Conservation (phyloP, 2,329 filamentous ascomycete species). For the Metarhizium humberi region DNA sequence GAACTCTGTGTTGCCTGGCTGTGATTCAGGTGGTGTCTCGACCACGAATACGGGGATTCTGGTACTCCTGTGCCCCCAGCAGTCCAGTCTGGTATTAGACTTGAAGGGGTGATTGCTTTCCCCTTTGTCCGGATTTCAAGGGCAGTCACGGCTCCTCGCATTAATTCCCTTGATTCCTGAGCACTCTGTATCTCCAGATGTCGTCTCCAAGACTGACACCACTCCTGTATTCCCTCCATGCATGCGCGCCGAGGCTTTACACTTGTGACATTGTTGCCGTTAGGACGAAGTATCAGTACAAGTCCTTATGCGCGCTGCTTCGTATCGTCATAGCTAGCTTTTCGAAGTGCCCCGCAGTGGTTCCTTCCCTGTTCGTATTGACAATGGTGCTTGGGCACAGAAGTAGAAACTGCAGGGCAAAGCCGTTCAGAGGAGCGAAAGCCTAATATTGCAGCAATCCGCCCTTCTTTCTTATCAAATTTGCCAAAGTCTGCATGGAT, state of each 20-base stretch:
- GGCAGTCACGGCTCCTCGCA: neutral
- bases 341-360: neutral
- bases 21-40: neutral
- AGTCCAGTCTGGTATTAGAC: too few species aligned
- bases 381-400: neutral
- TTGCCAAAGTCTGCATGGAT: too few species aligned
- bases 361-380: neutral
- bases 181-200: too few species aligned
- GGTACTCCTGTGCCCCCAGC: too few species aligned
- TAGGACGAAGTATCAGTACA: too few species aligned
- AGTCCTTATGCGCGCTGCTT: neutral
- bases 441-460: neutral
- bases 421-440: too few species aligned
- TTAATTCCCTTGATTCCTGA: neutral
- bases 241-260: too few species aligned
- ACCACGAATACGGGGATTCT: neutral
- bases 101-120: neutral
- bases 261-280: too few species aligned
- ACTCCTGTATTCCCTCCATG: too few species aligned
- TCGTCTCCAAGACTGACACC: too few species aligned
- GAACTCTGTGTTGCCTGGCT: neutral
- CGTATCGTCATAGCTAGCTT: neutral
- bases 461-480: too few species aligned
- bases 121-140: neutral
- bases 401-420: neutral